These are phyloP conservation scores for Elaeis guineensis DNA, from an alignment of 176 grass and related monocot species.

Conservation along the genomic window DNA sequence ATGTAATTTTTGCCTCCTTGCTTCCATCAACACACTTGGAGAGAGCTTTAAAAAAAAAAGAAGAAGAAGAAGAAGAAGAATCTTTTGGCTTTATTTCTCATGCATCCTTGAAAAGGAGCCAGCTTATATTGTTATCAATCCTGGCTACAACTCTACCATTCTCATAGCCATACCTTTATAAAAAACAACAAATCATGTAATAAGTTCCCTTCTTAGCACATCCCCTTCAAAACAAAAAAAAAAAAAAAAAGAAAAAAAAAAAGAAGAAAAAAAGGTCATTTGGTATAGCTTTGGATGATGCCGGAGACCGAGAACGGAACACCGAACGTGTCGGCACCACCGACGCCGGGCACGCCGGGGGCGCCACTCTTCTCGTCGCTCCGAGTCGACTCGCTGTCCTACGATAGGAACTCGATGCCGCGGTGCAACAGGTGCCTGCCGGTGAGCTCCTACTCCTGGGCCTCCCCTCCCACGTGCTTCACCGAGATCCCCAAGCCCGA, in stretches of 20 bases:
- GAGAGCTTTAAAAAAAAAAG: neutral
- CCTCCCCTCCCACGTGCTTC: slow-evolving; percentile 59
- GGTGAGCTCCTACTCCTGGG: slow-evolving; percentile 45
- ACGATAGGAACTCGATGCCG: slow-evolving; percentile 89
- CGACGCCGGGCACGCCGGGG: slow-evolving; percentile 78
- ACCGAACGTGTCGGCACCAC: slow-evolving; percentile 53
- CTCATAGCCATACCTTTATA: slow-evolving; percentile 46
- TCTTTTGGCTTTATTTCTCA: neutral
- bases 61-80: neutral
- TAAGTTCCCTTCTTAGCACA: slow-evolving; percentile 17
- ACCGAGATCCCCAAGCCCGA: slow-evolving; percentile 76
- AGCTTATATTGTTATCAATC: slow-evolving; percentile 20
- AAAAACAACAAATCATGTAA: slow-evolving; percentile 83
- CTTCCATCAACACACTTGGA: neutral
- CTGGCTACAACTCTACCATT: slow-evolving; percentile 35
- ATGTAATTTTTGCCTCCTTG: slow-evolving; percentile 54
- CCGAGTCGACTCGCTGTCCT: slow-evolving; percentile 77
- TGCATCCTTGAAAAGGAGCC: slow-evolving; percentile 21
- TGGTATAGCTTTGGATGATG: neutral
- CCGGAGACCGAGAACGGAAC: slow-evolving; percentile 17
- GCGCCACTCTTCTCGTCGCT: slow-evolving; percentile 60
- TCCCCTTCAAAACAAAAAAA: slow-evolving; percentile 20
- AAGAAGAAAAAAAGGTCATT: neutral
- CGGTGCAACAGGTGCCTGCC: slow-evolving; percentile 74
- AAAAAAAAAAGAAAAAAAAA: slow-evolving; percentile 22